Conservation (phyloP, 305 asterid genomes). For the Fraxinus ornus region DNA sequence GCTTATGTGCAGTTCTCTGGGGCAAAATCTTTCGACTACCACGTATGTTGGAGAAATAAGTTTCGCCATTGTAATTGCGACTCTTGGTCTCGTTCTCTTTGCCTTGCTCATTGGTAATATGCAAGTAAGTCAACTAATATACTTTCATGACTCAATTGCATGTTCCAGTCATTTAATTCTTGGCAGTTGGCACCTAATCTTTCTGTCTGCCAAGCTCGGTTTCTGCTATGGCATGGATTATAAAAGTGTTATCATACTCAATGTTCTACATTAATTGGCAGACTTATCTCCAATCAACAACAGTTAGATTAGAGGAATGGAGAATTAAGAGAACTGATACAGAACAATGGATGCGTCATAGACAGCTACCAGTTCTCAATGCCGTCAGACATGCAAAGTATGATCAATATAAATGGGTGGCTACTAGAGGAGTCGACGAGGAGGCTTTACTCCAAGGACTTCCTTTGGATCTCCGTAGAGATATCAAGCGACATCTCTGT, state of each 20-base stretch:
- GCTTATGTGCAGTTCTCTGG: constrained; percentile 65
- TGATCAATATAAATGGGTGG: constrained; percentile 90
- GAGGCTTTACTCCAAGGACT: constrained; percentile 71
- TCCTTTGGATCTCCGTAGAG: constrained; percentile 90
- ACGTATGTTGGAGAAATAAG: constrained; percentile 73
- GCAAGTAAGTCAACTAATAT: constrained; percentile 56
- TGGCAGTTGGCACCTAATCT: too few species aligned
- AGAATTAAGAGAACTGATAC: constrained; percentile 83
- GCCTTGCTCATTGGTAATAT: constrained; percentile 95
- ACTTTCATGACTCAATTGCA: background rate
- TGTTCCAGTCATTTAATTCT: background rate
- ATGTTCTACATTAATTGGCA: constrained; percentile 39
- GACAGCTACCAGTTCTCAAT: constrained; percentile 98
- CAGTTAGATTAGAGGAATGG: constrained; percentile 91
- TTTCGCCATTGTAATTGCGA: constrained; percentile 70
- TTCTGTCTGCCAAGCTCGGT: too few species aligned
- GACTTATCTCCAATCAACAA: constrained; percentile 97
- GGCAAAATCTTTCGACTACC: constrained; percentile 82
- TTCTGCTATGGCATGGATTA: too few species aligned
- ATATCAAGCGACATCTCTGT: constrained; percentile 91
- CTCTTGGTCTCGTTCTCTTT: constrained; percentile 80
- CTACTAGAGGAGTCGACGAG: constrained; percentile 93
- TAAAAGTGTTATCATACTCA: too few species aligned
- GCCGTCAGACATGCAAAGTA: too few species aligned
- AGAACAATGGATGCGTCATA: constrained; percentile 93